These are phyloP conservation scores for Coccinonectria pachysandricola DNA, from an alignment of 2,329 filamentous ascomycete genomes.

Conservation along the genomic window DNA sequence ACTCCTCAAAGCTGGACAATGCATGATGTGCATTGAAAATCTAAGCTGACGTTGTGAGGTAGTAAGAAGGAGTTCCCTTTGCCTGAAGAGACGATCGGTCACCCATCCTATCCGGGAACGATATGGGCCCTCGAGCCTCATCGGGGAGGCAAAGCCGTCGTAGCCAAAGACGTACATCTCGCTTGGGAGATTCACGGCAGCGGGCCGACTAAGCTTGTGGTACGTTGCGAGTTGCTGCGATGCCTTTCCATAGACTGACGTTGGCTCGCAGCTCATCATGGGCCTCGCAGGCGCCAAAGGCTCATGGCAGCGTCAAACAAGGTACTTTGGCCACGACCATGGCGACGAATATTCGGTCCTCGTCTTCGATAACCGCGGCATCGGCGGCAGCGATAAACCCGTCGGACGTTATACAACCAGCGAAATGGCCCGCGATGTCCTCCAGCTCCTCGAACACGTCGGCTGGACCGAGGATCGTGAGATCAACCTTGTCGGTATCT, in stretches of 20 bases:
- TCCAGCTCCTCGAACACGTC: conserved; percentile 60
- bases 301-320: conserved; percentile 75
- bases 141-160: conserved; percentile 47
- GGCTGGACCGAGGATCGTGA: conserved; percentile 49
- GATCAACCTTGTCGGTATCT: conserved; percentile 65
- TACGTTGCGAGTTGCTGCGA: conserved; percentile 34
- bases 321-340: conserved; percentile 67
- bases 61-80: conserved; percentile 32
- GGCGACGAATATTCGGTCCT: conserved; percentile 61
- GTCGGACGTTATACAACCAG: conserved; percentile 67
- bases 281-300: conserved; percentile 60
- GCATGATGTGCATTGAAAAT: no score
- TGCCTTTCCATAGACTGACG: conserved; percentile 1
- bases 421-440: conserved; percentile 70
- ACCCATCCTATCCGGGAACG: conserved; percentile 56
- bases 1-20: no score
- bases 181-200: conserved; percentile 72
- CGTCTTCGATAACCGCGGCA: conserved; percentile 74
- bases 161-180: conserved; percentile 69
- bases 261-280: conserved; percentile 59
- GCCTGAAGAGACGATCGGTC: conserved; percentile 47
- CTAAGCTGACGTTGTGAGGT: no score
- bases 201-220: conserved; percentile 61
- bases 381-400: conserved; percentile 72
- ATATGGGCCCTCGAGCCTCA: conserved; percentile 62